phyloP scores from a whole-genome alignment of 352 stramenopile genomes.

The Peronospora destructor region DNA sequence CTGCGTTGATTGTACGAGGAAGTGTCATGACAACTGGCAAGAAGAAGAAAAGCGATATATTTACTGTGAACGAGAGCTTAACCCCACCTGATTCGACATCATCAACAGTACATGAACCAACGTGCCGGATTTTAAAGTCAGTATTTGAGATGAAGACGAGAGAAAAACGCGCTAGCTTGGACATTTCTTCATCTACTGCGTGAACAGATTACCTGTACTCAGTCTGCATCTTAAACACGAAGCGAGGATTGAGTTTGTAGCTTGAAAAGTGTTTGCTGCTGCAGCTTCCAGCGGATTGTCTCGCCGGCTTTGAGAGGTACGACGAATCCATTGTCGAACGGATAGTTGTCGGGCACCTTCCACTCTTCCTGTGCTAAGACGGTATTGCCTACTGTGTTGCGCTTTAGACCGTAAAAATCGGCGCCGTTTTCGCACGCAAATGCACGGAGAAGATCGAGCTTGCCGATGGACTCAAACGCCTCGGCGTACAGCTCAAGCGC shows the following conservation, averaged over 20 bases:
- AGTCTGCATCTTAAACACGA: constrained; percentile 12
- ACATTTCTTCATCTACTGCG: constrained; percentile 24
- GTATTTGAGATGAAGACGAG: constrained; percentile 62
- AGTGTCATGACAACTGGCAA: constrained; percentile 60
- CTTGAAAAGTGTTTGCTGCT: constrained; percentile 8
- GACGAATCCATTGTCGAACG: constrained; percentile 84
- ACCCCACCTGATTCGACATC: constrained; percentile 4
- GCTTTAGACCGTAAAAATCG: constrained; percentile 94
- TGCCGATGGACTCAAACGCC: constrained; percentile 91
- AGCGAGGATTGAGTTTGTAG: constrained; percentile 2
- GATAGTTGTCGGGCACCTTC: constrained; percentile 87
- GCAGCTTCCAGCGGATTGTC: constrained; percentile 85
- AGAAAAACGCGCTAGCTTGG: constrained; percentile 38
- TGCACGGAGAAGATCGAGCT: constrained; percentile 90
- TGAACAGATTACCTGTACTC: constrained; percentile 15
- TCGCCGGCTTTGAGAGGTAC: constrained; percentile 92
- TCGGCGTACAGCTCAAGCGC: constrained; percentile 96
- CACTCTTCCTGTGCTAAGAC: constrained; percentile 86
- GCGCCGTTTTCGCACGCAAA: constrained; percentile 94
- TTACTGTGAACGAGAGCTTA: constrained; percentile 1
- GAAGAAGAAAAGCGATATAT: constrained; percentile 26
- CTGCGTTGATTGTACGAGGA: constrained; percentile 70
- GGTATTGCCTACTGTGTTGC: constrained; percentile 79
- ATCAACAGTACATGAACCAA: constrained; percentile 18
- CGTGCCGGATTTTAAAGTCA: constrained; percentile 53